Conservation (phyloP, 2,329 filamentous ascomycete species). For the Tolypocladium capitatum region DNA sequence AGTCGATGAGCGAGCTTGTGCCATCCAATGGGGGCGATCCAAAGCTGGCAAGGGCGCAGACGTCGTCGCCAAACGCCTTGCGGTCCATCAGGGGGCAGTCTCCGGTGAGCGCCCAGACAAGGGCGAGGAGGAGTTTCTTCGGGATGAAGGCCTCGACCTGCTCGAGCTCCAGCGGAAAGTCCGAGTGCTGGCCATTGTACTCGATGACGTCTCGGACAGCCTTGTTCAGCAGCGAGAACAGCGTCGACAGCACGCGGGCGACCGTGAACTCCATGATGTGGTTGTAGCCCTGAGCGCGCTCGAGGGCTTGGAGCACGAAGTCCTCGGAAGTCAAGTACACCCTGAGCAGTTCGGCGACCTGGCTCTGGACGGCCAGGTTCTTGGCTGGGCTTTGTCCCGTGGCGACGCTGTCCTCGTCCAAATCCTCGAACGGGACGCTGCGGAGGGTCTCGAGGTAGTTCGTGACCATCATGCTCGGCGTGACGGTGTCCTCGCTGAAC, state of each 20-base stretch:
- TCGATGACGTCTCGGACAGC: conserved; percentile 83
- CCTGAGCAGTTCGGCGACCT: conserved; percentile 68
- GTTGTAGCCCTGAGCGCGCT: conserved; percentile 63
- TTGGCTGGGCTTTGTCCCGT: conserved; percentile 65
- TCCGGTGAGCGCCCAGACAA: conserved; percentile 92
- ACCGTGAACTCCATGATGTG: conserved; percentile 99
- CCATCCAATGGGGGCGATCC: conserved; percentile 72
- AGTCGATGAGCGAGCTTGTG: conserved; percentile 83
- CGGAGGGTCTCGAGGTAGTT: conserved; percentile 81
- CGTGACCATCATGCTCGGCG: conserved; percentile 78
- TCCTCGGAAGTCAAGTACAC: conserved; percentile 64
- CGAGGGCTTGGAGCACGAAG: conserved; percentile 67
- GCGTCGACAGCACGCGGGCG: conserved; percentile 76
- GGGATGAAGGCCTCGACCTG: conserved; percentile 81
- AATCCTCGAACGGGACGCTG: conserved; percentile 77
- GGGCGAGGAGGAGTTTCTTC: conserved; percentile 84
- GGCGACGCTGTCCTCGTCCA: conserved; percentile 80
- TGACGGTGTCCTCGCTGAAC: conserved; percentile 98
- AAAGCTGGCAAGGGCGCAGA: conserved; percentile 72
- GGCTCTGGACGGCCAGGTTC: conserved; percentile 62
- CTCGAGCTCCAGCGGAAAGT: conserved; percentile 84
- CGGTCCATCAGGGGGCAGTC: conserved; percentile 84
- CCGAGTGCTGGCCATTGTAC: conserved; percentile 87
- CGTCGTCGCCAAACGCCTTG: conserved; percentile 75
- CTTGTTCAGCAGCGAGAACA: conserved; percentile 95